Conservation (phyloP, 495 filamentous ascomycete species). For the Aspergillus sclerotiicarbonarius region DNA sequence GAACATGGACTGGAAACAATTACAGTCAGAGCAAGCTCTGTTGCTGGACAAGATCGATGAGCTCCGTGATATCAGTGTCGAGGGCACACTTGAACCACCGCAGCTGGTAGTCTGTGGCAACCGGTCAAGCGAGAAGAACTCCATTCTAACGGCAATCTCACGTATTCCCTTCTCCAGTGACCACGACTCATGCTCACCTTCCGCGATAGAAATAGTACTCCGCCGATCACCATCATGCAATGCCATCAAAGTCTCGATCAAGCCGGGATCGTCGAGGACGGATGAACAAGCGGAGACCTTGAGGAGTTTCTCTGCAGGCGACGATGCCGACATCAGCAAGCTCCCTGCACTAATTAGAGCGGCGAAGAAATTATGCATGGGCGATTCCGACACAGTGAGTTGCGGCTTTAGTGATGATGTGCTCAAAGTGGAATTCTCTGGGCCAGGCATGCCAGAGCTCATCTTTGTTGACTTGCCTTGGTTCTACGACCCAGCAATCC, state of each 20-base stretch:
- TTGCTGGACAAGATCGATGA: constrained; percentile 59
- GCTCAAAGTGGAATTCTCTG: constrained; percentile 60
- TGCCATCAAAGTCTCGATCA: constrained; percentile 43
- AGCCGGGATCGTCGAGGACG: constrained; percentile 28
- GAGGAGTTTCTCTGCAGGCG: constrained; percentile 9
- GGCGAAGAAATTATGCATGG: constrained; percentile 53
- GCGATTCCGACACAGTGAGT: constrained; percentile 24
- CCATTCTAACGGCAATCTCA: constrained; percentile 70
- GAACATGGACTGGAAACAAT: constrained; percentile 4
- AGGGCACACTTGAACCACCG: constrained; percentile 58
- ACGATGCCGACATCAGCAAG: constrained; percentile 25
- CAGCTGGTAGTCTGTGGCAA: constrained; percentile 74
- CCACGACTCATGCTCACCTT: constrained; percentile 63
- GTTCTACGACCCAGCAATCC: constrained; percentile 48
- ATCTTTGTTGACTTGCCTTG: constrained; percentile 68
- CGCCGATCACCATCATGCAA: constrained; percentile 26
- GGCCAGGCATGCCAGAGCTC: constrained; percentile 59
- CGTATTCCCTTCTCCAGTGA: constrained; percentile 67
- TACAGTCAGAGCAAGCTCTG: constrained; percentile 25
- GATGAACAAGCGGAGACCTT: constrained; percentile 16
- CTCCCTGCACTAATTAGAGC: constrained; percentile 43
- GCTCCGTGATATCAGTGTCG: constrained; percentile 54
- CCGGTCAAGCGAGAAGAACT: constrained; percentile 72
- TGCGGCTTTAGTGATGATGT: constrained; percentile 59
- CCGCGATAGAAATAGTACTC: constrained; percentile 63